These are phyloP conservation scores for Hyphopichia pseudoburtonii DNA, from an alignment of 1,139 yeast species.

Conservation along the genomic window DNA sequence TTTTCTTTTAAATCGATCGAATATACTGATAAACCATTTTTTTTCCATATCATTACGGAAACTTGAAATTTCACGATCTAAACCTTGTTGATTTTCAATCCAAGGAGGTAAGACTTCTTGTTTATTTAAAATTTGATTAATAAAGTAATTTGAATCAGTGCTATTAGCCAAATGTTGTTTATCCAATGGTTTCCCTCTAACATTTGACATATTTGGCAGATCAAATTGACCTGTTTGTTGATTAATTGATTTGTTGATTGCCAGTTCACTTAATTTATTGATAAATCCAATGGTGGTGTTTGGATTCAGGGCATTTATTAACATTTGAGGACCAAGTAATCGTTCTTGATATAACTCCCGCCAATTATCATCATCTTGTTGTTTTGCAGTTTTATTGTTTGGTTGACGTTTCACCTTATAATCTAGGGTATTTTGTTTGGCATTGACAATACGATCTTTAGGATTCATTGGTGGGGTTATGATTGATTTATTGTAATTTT, in stretches of 20 bases:
- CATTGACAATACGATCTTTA: slow-evolving; percentile 49
- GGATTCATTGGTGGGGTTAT: slow-evolving; percentile 24
- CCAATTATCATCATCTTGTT: slow-evolving; percentile 51
- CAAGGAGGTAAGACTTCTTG: slow-evolving; percentile 87
- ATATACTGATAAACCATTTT: slow-evolving; percentile 43
- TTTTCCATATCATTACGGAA: slow-evolving; percentile 47
- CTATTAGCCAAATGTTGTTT: slow-evolving; percentile 61
- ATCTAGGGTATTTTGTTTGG: slow-evolving; percentile 67
- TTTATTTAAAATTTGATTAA: slow-evolving; percentile 58
- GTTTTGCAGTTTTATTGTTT: slow-evolving; percentile 16
- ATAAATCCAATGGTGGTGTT: slow-evolving; percentile 45
- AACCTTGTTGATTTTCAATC: slow-evolving; percentile 75
- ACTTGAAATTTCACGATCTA: slow-evolving; percentile 43
- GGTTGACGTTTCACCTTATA: slow-evolving; percentile 48
- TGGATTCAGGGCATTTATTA: slow-evolving; percentile 38
- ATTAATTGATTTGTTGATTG: slow-evolving; percentile 71
- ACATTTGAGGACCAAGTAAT: slow-evolving; percentile 58
- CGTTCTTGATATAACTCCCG: slow-evolving; percentile 63
- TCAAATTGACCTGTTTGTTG: slow-evolving; percentile 63
- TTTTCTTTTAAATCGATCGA: slow-evolving; percentile 24
- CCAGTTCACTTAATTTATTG: slow-evolving; percentile 67
- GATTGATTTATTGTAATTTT: slow-evolving; percentile 16
- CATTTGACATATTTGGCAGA: slow-evolving; percentile 41
- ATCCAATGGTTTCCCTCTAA: slow-evolving; percentile 64
- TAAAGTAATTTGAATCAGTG: slow-evolving; percentile 41